Percentiles rank a stretch among this genome's conserved stretches.
These are phyloP conservation scores for Phytophthora hybrid DNA, from an alignment of 352 stramenopile genomes.

Conservation along the genomic window DNA sequence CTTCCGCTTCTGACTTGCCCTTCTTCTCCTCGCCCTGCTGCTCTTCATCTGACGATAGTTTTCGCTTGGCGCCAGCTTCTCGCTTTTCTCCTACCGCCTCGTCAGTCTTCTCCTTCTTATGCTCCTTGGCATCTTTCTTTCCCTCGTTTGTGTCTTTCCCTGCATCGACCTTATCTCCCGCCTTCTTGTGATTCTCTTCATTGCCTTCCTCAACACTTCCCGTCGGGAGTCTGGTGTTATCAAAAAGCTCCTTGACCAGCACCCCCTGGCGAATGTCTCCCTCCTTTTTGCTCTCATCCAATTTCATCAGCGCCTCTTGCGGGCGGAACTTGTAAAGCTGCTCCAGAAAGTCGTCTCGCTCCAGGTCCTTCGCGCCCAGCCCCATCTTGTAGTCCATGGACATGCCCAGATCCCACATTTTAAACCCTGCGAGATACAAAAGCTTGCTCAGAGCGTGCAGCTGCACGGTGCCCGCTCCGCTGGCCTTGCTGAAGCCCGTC, in stretches of 20 bases:
- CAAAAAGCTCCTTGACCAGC: conserved; percentile 64
- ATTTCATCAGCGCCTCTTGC: conserved; percentile 57
- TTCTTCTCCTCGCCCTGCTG: conserved; percentile 41
- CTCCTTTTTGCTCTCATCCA: conserved; percentile 50
- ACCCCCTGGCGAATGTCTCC: conserved; percentile 48
- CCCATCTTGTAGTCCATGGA: conserved; percentile 91
- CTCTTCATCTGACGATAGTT: conserved; percentile 34
- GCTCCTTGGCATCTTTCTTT: conserved; percentile 20
- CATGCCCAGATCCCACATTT: conserved; percentile 91
- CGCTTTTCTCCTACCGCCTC: conserved; percentile 25
- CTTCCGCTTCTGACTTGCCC: conserved; percentile 29
- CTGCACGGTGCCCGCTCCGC: conserved; percentile 85
- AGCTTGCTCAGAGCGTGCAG: conserved; percentile 81
- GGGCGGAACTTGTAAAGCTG: conserved; percentile 71
- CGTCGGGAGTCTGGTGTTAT: conserved; percentile 46
- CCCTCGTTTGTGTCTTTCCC: conserved; percentile 8
- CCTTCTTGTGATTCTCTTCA: not conserved
- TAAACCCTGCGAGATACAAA: conserved; percentile 77
- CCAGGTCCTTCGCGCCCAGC: conserved; percentile 74
- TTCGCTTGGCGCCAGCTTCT: conserved; percentile 39
- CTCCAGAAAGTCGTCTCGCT: conserved; percentile 77
- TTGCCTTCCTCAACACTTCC: conserved; percentile 7
- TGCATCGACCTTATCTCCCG: not conserved
- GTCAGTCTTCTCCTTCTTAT: not conserved
- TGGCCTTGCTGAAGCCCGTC: conserved; percentile 80